Conservation (phyloP, 2,329 filamentous ascomycete species). For the Piedraia hortae region DNA sequence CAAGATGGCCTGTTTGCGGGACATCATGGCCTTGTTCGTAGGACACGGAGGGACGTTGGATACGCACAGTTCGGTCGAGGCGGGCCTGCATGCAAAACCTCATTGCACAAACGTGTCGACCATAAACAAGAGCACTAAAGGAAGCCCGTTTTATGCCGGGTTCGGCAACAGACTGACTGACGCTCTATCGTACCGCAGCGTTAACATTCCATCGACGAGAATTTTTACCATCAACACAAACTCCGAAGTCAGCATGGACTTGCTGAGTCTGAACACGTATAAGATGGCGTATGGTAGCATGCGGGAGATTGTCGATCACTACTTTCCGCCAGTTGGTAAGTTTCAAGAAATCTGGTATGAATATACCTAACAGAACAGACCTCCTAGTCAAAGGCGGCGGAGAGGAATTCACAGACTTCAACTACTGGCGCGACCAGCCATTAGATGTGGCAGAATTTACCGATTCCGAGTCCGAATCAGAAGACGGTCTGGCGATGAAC, state of each 20-base stretch:
- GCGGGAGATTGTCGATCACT: slow-evolving; percentile 90
- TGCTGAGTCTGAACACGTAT: slow-evolving; percentile 75
- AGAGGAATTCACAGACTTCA: slow-evolving; percentile 91
- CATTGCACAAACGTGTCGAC: slow-evolving; percentile 2
- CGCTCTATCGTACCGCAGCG: slow-evolving; percentile 80
- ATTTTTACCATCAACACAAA: slow-evolving; percentile 99
- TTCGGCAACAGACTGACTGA: slow-evolving; percentile 94
- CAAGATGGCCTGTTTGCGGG: slow-evolving; percentile 93
- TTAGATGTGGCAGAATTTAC: slow-evolving; percentile 73
- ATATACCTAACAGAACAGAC: too few species aligned
- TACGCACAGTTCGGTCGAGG: slow-evolving; percentile 7
- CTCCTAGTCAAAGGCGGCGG: slow-evolving; percentile 68
- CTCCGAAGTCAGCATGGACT: slow-evolving; percentile 74
- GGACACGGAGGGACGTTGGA: slow-evolving; percentile 13
- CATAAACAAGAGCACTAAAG: slow-evolving; percentile 5
- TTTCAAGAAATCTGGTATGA: too few species aligned
- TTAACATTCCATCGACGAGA: slow-evolving; percentile 76
- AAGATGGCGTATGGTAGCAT: slow-evolving; percentile 95
- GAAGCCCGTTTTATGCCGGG: slow-evolving; percentile 65
- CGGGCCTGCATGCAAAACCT: slow-evolving; percentile 6
- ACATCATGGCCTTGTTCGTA: slow-evolving; percentile 66
- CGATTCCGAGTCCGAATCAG: slow-evolving; percentile 39
- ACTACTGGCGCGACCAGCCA: slow-evolving; percentile 72
- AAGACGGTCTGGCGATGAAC: slow-evolving; percentile 4
- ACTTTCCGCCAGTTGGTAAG: slow-evolving; percentile 85